Evolutionary conservation across 495 filamentous ascomycete species (phyloP), one percentile per base, ranked within the genome.

Genomic region (Aspergillus avenaceus): DNA sequence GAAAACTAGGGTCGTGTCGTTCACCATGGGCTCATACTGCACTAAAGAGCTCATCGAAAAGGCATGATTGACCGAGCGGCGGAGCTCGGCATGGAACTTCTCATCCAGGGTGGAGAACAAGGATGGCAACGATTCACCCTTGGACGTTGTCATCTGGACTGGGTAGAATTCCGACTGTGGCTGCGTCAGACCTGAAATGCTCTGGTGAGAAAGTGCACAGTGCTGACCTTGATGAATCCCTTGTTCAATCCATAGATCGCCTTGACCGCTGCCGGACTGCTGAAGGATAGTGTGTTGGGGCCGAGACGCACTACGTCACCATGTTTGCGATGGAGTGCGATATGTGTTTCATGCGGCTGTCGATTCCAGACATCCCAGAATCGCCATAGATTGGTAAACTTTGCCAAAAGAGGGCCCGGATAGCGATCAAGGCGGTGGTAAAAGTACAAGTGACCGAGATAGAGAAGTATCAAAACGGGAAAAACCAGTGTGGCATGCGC

Each of bases 241-340:
- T 90, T 90, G 59, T 90, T 90, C 48, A 91, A 71, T 1, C 88
- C 85, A 59, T 91, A 93, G 23, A 93, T 91, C 7, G 74, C 73
- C 60, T 85, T 87, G 40, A 90, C 66, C 34, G 34, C 34, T 8
- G 34, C 16, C 16, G 34, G 34, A 18, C 16, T 38, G 34, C 16
- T 73, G 53, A 90, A 86, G 0, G 84, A 85, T 8, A 19, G 63
- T 1, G 73, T 71, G 50, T 86, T 82, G 11, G 87, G 87, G 3
- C 86, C 83, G 11, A 90, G 63, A 24, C 86, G 78, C 5, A 91
- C 83, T 4, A 91, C 72, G 51, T 84, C 79, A 11, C 87, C 87
- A 64, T 90, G 77, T 63, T 87, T 79, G 12, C 72, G 74, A 61
- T 91, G 88, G 9, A 92, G 69, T 6, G 63, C 70, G 28, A 83